These are phyloP conservation scores for Trichoderma sp. DNA, from an alignment of 2,329 filamentous ascomycete genomes.

Conservation along the genomic window DNA sequence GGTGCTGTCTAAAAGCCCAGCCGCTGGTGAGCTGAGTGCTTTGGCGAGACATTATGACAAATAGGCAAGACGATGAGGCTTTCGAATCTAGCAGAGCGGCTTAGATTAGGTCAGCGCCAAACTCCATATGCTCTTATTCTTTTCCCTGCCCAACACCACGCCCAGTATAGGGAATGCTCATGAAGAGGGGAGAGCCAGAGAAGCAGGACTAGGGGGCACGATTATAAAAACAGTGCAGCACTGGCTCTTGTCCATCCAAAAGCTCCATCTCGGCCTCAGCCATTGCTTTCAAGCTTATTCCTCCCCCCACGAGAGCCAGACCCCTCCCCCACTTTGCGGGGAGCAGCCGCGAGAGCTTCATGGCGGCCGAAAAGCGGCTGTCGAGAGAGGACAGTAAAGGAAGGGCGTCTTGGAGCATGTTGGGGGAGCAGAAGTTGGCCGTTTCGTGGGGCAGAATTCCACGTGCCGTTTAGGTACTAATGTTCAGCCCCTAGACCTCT, in stretches of 20 bases:
- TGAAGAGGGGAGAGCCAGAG: not conserved
- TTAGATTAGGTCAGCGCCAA: not conserved
- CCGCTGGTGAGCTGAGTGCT: constrained; percentile 28
- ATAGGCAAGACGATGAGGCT: not conserved
- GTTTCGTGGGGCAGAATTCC: constrained; percentile 1
- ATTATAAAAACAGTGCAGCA: not conserved
- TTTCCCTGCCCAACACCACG: not conserved
- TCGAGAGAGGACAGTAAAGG: not conserved
- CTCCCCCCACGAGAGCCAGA: constrained; percentile 19
- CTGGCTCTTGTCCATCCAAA: not conserved
- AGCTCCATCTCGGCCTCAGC: not conserved
- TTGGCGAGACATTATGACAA: constrained; percentile 11
- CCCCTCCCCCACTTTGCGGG: constrained; percentile 26
- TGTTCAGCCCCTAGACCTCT: not conserved
- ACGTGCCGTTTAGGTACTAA: not conserved
- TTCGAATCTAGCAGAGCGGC: not conserved
- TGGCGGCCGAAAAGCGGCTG: constrained; percentile 19
- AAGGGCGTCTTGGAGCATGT: not conserved
- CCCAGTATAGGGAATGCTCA: not conserved
- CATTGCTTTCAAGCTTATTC: not conserved
- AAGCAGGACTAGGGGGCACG: not conserved
- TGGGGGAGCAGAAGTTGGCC: constrained; percentile 10
- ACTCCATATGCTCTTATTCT: not conserved
- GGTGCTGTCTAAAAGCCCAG: constrained; percentile 34
- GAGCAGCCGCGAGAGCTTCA: constrained; percentile 30